A percentile compares a stretch with the other conserved stretches of the same genome.
phyloP scores from a whole-genome alignment of 192 early-diverging fungal genomes.

The Cetraspora pellucida region DNA sequence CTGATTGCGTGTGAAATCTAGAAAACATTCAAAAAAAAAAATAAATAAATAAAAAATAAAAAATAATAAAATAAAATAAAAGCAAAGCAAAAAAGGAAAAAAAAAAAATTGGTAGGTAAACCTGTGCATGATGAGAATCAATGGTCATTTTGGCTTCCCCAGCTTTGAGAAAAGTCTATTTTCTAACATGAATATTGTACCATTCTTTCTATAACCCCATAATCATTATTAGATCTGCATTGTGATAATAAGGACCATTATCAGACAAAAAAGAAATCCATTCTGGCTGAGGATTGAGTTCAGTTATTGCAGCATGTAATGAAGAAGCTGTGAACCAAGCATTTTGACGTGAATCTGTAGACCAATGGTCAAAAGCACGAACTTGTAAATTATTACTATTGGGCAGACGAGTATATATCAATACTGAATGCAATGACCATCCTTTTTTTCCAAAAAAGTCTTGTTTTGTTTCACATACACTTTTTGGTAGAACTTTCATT shows the following conservation, averaged over 20 bases:
- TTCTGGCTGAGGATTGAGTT: not conserved
- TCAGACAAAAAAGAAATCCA: too few relatives aligned
- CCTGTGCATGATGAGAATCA: not conserved
- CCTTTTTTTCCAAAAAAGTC: constrained; percentile 8
- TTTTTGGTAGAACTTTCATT: constrained; percentile 17
- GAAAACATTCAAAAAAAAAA: not conserved
- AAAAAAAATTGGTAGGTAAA: not conserved
- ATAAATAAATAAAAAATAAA: not conserved
- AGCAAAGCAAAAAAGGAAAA: too few relatives aligned
- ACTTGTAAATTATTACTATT: not conserved
- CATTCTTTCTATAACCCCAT: not conserved
- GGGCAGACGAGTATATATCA: not conserved
- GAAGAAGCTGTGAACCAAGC: constrained; percentile 4
- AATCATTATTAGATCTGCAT: not conserved
- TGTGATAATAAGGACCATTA: not conserved
- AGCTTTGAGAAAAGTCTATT: not conserved
- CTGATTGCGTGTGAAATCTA: not conserved
- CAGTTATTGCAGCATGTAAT: not conserved
- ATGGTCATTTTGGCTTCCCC: not conserved
- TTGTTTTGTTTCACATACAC: not conserved
- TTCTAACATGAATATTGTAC: not conserved
- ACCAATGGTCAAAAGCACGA: constrained; percentile 6
- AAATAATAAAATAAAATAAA: too few relatives aligned
- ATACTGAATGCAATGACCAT: not conserved
- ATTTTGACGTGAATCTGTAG: not conserved